Base-by-base conservation (phyloP, 495 filamentous ascomycete genomes). In the Neurospora sp. region DNA sequence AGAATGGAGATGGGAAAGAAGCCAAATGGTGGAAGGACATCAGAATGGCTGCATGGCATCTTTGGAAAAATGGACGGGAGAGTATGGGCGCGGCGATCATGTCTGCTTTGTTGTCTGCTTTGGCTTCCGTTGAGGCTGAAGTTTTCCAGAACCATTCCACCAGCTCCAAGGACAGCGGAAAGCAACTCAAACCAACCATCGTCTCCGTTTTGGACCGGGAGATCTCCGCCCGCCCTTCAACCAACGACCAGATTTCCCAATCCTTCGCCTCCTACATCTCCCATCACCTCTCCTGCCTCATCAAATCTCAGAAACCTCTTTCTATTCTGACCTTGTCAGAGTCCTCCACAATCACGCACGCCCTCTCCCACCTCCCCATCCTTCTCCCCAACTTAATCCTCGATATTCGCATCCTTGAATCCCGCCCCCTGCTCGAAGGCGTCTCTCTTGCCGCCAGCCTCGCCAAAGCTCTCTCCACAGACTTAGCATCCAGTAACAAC, bases 401-500 rank as follows among this genome's bases (percentile, higher is more conserved):
- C 36, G 86, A 90, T 62, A 75, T 92, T 24, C 86, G 83, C 5
- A 79, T 92, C 28, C 82, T 92, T 2, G 91, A 92, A 73, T 92
- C 91, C 7, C 84, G 90, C 4, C 91, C 90, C 0, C 82, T 89
- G 8, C 91, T 82, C 74, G 91, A 93, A 80, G 91, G 91, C 13
- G 87, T 88, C 8, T 84, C 82, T 15, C 79, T 91, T 37, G 87
- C 87, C 3, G 82, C 83, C 1, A 82, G 82, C 0, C 69, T 92
- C 1, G 75, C 88, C 0, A 75, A 80, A 2, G 73, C 75, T 2
- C 77, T 85, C 0, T 78, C 78, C 5, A 72, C 70, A 71, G 39
- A 73, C 40, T 11, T 75, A 0, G 62, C 54, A 66, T 66, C 54
- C 28, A 36, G 72, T 28, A 73, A 75, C 28, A 74, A 76, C 2